Base-by-base conservation (phyloP, 805 yeast genomes). In the Metschnikowia aberdeeniae region DNA sequence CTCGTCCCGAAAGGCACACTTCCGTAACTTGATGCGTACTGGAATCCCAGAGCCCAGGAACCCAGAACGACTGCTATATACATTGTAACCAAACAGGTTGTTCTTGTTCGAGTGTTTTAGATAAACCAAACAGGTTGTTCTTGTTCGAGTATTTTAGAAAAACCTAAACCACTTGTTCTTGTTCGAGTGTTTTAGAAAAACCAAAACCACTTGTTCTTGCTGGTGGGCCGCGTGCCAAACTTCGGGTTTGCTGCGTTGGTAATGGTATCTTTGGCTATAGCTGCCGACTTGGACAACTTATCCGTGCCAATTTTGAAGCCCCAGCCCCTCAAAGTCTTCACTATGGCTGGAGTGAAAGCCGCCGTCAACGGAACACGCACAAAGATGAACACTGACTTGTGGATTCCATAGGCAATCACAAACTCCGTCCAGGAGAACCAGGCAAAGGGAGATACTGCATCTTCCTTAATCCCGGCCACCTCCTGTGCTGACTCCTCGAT, bases 281-380 rank as follows among this genome's bases (percentile, higher is more conserved):
- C 30, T 20, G 72, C 72, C 5, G 77, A 62, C 3, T 77, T 67
- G 8, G 75, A 59, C 38, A 80, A 58, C 45, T 65, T 67, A 42
- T 69, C 73, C 27, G 73, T 70, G 8, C 87, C 92, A 47, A 87
- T 79, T 46, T 82, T 80, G 69, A 87, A 89, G 1, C 96, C 97
- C 86, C 88, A 81, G 19, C 75, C 67, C 46, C 86, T 78, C 50
- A 92, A 73, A 38, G 69, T 60, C 42, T 64, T 70, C 5, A 89
- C 96, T 2, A 89, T 75, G 1, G 80, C 60, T 5, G 99, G 99
- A 0, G 97, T 89, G 10, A 90, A 76, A 2, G 96, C 95, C 0
- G 97, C 97, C 0, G 97, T 85, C 27, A 89, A 63, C 11, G 99
- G 99, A 5, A 93, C 69, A 51, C 99, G 77, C 34, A 93, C 76